Percentiles rank a stretch among this genome's conserved stretches.
phyloP scores from a whole-genome alignment of 2,329 filamentous ascomycete species.

The Scytalidium sp. region DNA sequence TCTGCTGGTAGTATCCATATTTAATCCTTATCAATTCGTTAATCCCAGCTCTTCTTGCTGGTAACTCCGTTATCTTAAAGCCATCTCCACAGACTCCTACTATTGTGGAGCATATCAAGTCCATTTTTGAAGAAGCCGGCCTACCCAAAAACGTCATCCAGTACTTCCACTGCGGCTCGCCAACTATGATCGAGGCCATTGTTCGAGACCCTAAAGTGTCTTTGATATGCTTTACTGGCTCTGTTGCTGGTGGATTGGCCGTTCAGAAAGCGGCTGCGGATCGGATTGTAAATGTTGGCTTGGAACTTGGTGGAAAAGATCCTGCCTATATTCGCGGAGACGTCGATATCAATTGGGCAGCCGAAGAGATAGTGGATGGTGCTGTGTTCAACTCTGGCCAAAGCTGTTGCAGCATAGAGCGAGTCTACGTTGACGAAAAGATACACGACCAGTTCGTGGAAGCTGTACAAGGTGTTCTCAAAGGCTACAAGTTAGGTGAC shows the following conservation, averaged over 20 bases:
- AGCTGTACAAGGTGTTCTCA: slow-evolving; percentile 75
- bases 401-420: slow-evolving; percentile 90
- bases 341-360: slow-evolving; percentile 86
- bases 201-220: slow-evolving; percentile 74
- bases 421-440: slow-evolving; percentile 84
- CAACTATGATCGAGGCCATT: slow-evolving; percentile 71
- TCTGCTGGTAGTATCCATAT: slow-evolving; percentile 75
- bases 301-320: slow-evolving; percentile 94
- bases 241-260: slow-evolving; percentile 80
- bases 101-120: slow-evolving; percentile 77
- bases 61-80: slow-evolving; percentile 90
- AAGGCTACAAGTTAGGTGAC: slow-evolving; percentile 83
- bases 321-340: slow-evolving; percentile 85
- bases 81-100: slow-evolving; percentile 94
- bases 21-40: slow-evolving; percentile 90
- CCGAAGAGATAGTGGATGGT: slow-evolving; percentile 91
- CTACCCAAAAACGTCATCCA: slow-evolving; percentile 82
- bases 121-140: slow-evolving; percentile 76
- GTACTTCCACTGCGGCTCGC: slow-evolving; percentile 86
- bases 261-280: slow-evolving; percentile 83
- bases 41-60: slow-evolving; percentile 84
- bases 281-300: slow-evolving; percentile 78
- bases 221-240: slow-evolving; percentile 90
- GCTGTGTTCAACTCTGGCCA: slow-evolving; percentile 99
- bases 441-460: slow-evolving; percentile 81